Base-by-base conservation (phyloP, 306 rosid genomes). In the Vigna mungo region DNA sequence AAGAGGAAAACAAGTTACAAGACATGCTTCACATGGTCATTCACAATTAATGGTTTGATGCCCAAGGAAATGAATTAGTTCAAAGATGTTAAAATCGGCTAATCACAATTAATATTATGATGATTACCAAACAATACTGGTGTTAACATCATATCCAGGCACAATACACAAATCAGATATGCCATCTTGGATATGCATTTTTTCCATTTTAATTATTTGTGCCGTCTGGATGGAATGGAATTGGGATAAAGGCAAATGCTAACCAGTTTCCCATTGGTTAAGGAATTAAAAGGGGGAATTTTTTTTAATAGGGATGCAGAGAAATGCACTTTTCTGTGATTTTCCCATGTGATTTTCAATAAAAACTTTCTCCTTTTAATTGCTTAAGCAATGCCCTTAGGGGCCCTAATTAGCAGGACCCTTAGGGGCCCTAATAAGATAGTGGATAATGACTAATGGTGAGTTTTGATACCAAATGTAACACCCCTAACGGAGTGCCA, bases 21-120 rank as follows among this genome's bases (percentile, higher is more conserved):
- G 68, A 41, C 55, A 76, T 39, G 27, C 34, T 75, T 75, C 65
- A 41, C 30, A 68, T 43, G 49, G 11, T n/a, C 78, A 72, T 39
- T 72, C 47, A 69, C 58, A 15, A 72, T 27, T 27, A 61, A 48
- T 36, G 18, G 32, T 18, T 25, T 77, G 41, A 76, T 15, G 62
- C 71, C 47, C 44, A 79, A 43, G 56, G 70, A 81, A 54, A 58
- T 60, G 67, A 60, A 72, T 49, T 51, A 51, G 36, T 53, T 67
- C 21, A 76, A 63, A 69, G 47, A 74, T 25, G 51, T 46, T 68
- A 62, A 18, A 77, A 41, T 85, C 16, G 56, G 69, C n/a, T 15
- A 51, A 48, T 15, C 51, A 73, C 56, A 66, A 44, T 44, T 44
- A 44, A n/a, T 62, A 9, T 55, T 69, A 66, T 73, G 9, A 56